Base-by-base conservation (phyloP, 192 early-diverging fungal species). In the Geranomyces variabilis region DNA sequence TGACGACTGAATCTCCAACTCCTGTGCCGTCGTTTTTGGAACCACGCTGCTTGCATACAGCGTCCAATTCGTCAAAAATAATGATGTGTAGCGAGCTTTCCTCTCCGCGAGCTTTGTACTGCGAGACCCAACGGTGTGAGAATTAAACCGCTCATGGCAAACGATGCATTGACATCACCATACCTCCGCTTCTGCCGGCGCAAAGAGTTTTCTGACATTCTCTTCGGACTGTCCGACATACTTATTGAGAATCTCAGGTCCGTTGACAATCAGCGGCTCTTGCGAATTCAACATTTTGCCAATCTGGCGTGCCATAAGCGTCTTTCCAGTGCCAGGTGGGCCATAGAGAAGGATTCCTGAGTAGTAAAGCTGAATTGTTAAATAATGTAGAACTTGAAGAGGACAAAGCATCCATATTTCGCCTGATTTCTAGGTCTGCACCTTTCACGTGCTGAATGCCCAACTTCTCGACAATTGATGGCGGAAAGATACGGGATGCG, bases 361-460 rank as follows among this genome's bases (percentile, higher is more conserved):
- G 33, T 47, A 47, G 19, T 30, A 21, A 57, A 9, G 21, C 24
- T 7, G 8, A n/a, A 9, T 6, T 28, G 36, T 49, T 22, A 45
- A 17, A 22, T 14, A 14, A 28, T n/a, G n/a, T n/a, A n/a, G n/a
- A n/a, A n/a, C 13, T 59, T 15, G 66, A 66, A 68, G 1, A 51
- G n/a, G 28, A 21, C 22, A 0, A 15, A 17, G 14, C 26, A 34
- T 6, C 15, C 60, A n/a, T 22, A n/a, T 17, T 58, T 33, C n/a
- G 67, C 29, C 2, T 61, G n/a, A 53, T 26, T 53, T 4, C 6
- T 53, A n/a, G 19, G 51, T 53, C n/a, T 53, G 51, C 17, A 73
- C 94, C 94, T 80, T 96, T 99, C 59, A 95, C 94, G 77, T 99
- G 97, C 73, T 96, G 93, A 51, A 99, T 95, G n/a, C 96, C 96